Evolutionary conservation across 352 stramenopile species (phyloP), one percentile per base, ranked within the genome.

Genomic region (Halophytophthora polymorphica): DNA sequence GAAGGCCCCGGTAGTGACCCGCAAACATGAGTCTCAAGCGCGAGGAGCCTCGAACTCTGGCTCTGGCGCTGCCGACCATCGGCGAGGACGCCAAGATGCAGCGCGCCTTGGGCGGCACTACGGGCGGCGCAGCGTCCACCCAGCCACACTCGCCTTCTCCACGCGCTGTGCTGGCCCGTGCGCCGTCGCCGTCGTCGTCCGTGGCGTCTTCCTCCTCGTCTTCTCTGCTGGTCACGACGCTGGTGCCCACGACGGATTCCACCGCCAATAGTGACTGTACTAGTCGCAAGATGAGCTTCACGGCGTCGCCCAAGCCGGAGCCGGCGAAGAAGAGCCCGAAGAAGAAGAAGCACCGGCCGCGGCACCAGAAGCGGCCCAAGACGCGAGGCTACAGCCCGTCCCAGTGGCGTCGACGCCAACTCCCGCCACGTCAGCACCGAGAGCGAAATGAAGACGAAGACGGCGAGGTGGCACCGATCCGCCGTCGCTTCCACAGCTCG

Each of bases 401-500:
- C 14, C 39, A 50, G 2, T 66, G 47, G 51, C 47, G 48, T 39
- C 40, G 37, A 5, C 38, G 51, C 54, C 19, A 33, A n/a, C 17
- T 40, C 3, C 13, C 13, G 5, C 39, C 15, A 14, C 18, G 25
- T 33, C 38, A 56, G 22, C 28, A 18, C 33, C 41, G 3, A 25
- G 17, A 53, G 19, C 41, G 22, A 33, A 17, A 17, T 38, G 33
- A 38, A 14, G 11, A 17, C 8, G 25, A 58, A n/a, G 45, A 64
- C 3, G 47, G 53, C 19, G 39, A 63, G 13, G 36, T 57, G 17
- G 22, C 58, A 41, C 58, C 67, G 2, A 57, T 71, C 23, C 69
- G 77, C 7, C 64, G 73, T 1, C 60, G 77, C 28, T 84, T 88
- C 53, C 59, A 86, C 50, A 88, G 77, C 56, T 83, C 71, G 1